Evolutionary conservation across 2,329 filamentous ascomycete genomes (phyloP).

Genomic region (Tolypocladium inflatum): DNA sequence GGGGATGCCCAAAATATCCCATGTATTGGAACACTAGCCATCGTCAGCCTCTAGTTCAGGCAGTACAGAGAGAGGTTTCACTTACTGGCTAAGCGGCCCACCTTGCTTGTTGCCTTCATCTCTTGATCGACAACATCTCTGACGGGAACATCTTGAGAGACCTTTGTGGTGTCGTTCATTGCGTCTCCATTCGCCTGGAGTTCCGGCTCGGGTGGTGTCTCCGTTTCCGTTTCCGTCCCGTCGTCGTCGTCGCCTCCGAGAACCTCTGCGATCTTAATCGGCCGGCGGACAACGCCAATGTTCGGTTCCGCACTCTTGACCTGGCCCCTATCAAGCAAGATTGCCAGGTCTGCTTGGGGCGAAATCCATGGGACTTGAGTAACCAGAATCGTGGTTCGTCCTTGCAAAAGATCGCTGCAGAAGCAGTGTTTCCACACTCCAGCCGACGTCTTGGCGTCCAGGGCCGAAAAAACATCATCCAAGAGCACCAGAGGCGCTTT

Average conservation of each 20-base stretch:
- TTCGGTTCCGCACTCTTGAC: constrained; percentile 32
- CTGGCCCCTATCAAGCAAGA: constrained; percentile 36
- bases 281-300: constrained; percentile 32
- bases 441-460: constrained; percentile 49
- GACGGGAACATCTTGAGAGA: constrained; percentile 22
- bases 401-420: constrained; percentile 42
- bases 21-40: constrained; percentile 39
- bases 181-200: constrained; percentile 17
- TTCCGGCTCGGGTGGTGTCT: constrained; percentile 15
- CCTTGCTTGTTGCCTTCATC: constrained; percentile 34
- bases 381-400: constrained; percentile 46
- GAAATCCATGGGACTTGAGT: constrained; percentile 46
- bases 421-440: constrained; percentile 49
- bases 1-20: constrained; percentile 37
- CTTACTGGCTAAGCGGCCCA: constrained; percentile 34
- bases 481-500: constrained; percentile 44
- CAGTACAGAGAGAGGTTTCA: neutral
- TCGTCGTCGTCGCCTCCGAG: constrained; percentile 26
- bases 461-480: constrained; percentile 50
- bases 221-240: constrained; percentile 14
- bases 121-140: constrained; percentile 38
- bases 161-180: constrained; percentile 21
- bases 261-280: constrained; percentile 32
- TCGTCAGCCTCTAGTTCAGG: constrained; percentile 5
- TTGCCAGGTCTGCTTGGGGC: constrained; percentile 37